Evolutionary conservation across 1,284 basidiomycete species (phyloP).

Genomic region (Anthracocystis walkeri): DNA sequence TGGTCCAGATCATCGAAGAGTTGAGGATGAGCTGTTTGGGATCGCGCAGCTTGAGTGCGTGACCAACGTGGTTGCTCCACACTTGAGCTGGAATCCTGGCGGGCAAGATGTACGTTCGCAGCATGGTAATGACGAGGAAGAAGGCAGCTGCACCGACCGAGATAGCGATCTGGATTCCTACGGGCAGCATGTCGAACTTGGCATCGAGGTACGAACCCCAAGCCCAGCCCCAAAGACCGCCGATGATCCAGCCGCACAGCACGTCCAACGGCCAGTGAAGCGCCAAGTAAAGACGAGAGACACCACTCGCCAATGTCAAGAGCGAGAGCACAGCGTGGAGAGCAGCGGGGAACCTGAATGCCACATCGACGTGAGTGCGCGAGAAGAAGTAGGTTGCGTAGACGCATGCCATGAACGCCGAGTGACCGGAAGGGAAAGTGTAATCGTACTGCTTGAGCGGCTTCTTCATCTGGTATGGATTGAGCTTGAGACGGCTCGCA

Average conservation of each 20-base stretch:
- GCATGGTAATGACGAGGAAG: slow-evolving; percentile 22
- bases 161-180: slow-evolving; percentile 26
- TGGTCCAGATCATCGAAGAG: slow-evolving; percentile 26
- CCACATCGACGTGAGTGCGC: slow-evolving; percentile 11
- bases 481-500: slow-evolving; percentile 25
- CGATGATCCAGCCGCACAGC: slow-evolving; percentile 25
- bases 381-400: slow-evolving; percentile 28
- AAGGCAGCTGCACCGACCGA: slow-evolving; percentile 16
- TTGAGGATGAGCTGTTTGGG: slow-evolving; percentile 31
- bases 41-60: slow-evolving; percentile 21
- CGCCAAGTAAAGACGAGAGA: slow-evolving; percentile 31
- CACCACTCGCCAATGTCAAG: slow-evolving; percentile 23
- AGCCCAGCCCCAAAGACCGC: slow-evolving; percentile 29
- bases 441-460: slow-evolving; percentile 32
- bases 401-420: slow-evolving; percentile 31
- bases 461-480: slow-evolving; percentile 23
- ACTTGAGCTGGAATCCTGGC: slow-evolving; percentile 29
- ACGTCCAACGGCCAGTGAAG: slow-evolving; percentile 33
- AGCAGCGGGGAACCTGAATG: slow-evolving; percentile 17
- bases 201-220: slow-evolving; percentile 21
- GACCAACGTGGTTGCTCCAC: slow-evolving; percentile 27
- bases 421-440: slow-evolving; percentile 28
- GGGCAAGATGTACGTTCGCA: slow-evolving; percentile 23
- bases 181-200: slow-evolving; percentile 15
- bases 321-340: slow-evolving; percentile 15